A percentile compares a stretch with the other conserved stretches of the same genome.
Evolutionary conservation across 2,329 filamentous ascomycete species (phyloP).

Genomic region (Dothideomycetes sp.): DNA sequence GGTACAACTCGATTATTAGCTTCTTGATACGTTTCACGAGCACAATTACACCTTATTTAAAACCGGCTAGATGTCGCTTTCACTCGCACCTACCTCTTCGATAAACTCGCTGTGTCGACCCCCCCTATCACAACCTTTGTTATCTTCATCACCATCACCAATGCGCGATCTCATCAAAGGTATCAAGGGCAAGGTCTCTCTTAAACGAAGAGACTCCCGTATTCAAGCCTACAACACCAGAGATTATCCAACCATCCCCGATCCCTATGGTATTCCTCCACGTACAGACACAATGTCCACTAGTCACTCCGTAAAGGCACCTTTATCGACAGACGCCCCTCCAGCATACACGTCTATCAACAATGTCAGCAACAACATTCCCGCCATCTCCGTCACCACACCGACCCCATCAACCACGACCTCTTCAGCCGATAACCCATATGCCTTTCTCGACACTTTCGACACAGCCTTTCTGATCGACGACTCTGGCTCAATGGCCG

Average conservation of each 20-base stretch:
- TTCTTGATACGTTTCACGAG: no score
- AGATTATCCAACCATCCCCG: conserved; percentile 1
- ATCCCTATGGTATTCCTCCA: conserved; percentile 5
- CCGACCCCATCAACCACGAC: conserved; percentile 13
- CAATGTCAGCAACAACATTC: conserved; percentile 27
- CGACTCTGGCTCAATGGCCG: conserved; percentile 81
- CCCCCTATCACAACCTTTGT: not conserved
- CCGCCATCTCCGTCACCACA: conserved; percentile 20
- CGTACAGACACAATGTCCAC: conserved; percentile 1
- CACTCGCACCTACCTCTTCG: not conserved
- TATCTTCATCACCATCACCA: conserved; percentile 5
- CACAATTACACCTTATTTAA: no score
- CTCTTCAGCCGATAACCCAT: conserved; percentile 51
- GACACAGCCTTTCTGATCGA: conserved; percentile 89
- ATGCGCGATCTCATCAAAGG: conserved; percentile 7
- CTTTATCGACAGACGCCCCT: conserved; percentile 18
- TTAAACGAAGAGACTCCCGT: not conserved
- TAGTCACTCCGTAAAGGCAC: not conserved
- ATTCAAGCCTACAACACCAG: not conserved
- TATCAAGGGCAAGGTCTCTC: conserved; percentile 11
- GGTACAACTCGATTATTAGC: no score
- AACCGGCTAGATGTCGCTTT: not conserved
- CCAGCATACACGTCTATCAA: conserved; percentile 35
- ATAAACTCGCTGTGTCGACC: not conserved
- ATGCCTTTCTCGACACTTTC: conserved; percentile 67